These are phyloP conservation scores for Epicoccum sorghinum DNA, from an alignment of 2,329 filamentous ascomycete species.

Conservation along the genomic window DNA sequence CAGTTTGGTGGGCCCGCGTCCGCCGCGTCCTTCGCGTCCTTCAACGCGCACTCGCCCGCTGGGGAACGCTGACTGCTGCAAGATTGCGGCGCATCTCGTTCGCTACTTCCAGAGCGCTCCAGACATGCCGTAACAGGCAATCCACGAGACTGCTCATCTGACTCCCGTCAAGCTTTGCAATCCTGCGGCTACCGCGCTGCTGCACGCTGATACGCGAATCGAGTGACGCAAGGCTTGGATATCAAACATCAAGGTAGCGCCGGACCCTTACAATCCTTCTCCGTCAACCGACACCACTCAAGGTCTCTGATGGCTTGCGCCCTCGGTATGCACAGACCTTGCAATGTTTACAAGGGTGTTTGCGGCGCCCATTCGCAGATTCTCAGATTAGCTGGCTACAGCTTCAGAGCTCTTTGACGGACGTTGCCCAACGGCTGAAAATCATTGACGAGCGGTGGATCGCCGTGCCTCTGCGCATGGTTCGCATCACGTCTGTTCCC, in stretches of 20 bases:
- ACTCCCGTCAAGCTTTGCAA: constrained; percentile 14
- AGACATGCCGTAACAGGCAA: constrained; percentile 3
- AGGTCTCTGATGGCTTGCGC: constrained; percentile 14
- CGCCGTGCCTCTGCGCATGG: constrained; percentile 5
- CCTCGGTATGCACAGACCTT: constrained; percentile 25
- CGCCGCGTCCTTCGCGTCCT: constrained; percentile 15
- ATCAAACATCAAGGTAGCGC: constrained; percentile 30
- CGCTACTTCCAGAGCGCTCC: constrained; percentile 12
- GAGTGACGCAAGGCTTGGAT: constrained; percentile 28
- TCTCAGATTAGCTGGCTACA: constrained; percentile 24
- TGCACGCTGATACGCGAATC: constrained; percentile 22
- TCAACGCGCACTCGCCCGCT: neutral
- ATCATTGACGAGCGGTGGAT: constrained; percentile 2
- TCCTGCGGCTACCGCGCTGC: constrained; percentile 32
- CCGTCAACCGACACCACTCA: constrained; percentile 30
- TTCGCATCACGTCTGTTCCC: constrained; percentile 9
- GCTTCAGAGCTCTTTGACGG: constrained; percentile 21
- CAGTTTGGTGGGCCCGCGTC: constrained; percentile 23
- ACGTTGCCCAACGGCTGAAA: constrained; percentile 7
- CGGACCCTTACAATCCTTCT: constrained; percentile 23
- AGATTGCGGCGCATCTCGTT: constrained; percentile 6
- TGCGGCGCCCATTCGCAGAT: constrained; percentile 22
- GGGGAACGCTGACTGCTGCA: constrained; percentile 13
- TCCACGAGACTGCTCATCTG: constrained; percentile 21
- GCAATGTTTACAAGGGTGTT: constrained; percentile 17